A percentile compares a stretch with the other conserved stretches of the same genome.
These are phyloP conservation scores for Neurospora terricola DNA, from an alignment of 495 filamentous ascomycete genomes.

Conservation along the genomic window DNA sequence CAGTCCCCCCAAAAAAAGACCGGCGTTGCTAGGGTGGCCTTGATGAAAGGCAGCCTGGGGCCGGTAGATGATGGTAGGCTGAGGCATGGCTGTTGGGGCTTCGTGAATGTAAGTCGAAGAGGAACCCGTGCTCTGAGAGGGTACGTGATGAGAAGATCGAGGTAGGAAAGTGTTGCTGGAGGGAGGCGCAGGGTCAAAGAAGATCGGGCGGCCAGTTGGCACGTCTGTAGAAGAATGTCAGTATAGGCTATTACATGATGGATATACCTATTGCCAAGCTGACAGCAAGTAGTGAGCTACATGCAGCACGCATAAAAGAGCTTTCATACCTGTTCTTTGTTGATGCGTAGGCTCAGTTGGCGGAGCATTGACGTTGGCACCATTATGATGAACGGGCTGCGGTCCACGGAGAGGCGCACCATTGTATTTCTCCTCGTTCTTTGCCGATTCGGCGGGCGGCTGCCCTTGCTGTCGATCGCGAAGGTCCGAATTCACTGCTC, in stretches of 20 bases:
- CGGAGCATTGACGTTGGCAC: background rate
- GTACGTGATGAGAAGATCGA: background rate
- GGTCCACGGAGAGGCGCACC: background rate
- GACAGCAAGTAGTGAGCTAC: background rate
- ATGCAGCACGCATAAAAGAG: background rate
- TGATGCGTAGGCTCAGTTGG: background rate
- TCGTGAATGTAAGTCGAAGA: slow-evolving; percentile 2
- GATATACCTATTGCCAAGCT: background rate
- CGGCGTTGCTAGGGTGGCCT: slow-evolving; percentile 33
- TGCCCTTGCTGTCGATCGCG: background rate
- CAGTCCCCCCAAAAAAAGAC: slow-evolving; percentile 34
- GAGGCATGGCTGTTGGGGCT: slow-evolving; percentile 1
- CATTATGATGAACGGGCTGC: background rate
- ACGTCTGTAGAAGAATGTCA: background rate
- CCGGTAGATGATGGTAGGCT: slow-evolving; percentile 5
- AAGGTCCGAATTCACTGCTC: background rate
- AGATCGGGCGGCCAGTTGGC: background rate
- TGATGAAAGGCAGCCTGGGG: slow-evolving; percentile 17
- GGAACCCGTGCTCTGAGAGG: background rate
- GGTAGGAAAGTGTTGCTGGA: background rate
- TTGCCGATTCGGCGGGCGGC: background rate
- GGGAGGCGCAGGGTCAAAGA: background rate
- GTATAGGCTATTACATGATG: background rate
- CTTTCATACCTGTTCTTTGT: background rate
- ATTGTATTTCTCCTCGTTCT: background rate